Conservation (phyloP, 163 green algal species). For the Chlorella variabilis region DNA sequence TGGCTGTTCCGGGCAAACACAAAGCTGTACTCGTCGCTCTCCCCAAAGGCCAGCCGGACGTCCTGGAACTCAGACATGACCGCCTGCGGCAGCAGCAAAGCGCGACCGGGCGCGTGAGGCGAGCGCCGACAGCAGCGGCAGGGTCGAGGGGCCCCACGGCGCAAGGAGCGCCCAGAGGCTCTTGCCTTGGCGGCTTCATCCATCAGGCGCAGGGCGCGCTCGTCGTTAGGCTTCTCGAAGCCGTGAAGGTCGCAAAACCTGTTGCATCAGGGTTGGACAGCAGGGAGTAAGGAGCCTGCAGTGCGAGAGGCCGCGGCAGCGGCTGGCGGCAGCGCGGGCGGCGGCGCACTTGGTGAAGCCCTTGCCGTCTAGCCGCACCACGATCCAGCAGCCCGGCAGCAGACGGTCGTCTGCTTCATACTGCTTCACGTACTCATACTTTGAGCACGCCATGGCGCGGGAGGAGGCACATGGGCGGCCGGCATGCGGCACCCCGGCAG, state of each 20-base stretch:
- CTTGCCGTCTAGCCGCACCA: slow-evolving; percentile 92
- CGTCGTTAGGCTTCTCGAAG: slow-evolving; percentile 96
- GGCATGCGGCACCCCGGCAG: neutral
- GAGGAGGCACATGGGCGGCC: neutral
- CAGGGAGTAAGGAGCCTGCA: neutral
- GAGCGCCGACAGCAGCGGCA: neutral
- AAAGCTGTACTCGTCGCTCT: slow-evolving; percentile 98
- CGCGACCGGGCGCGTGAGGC: no score
- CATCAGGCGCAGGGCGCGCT: slow-evolving; percentile 87
- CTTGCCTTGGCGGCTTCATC: slow-evolving; percentile 69
- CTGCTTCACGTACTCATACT: slow-evolving; percentile 86
- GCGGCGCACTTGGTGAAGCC: slow-evolving; percentile 90
- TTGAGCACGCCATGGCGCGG: slow-evolving; percentile 73
- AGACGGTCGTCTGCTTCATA: slow-evolving; percentile 85
- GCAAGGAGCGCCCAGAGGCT: neutral
- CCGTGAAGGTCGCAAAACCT: slow-evolving; percentile 86
- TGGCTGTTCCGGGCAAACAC: slow-evolving; percentile 75
- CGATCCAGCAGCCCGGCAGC: slow-evolving; percentile 89
- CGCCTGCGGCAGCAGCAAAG: slow-evolving; percentile 39
- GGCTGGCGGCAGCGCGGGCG: neutral
- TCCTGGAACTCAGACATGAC: slow-evolving; percentile 86
- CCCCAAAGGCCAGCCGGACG: slow-evolving; percentile 85
- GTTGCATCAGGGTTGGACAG: neutral
- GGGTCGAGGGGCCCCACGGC: neutral
- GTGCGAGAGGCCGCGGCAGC: neutral